Evolutionary conservation across 2,329 filamentous ascomycete species (phyloP).

Genomic region (Pleomassaria siparia): DNA sequence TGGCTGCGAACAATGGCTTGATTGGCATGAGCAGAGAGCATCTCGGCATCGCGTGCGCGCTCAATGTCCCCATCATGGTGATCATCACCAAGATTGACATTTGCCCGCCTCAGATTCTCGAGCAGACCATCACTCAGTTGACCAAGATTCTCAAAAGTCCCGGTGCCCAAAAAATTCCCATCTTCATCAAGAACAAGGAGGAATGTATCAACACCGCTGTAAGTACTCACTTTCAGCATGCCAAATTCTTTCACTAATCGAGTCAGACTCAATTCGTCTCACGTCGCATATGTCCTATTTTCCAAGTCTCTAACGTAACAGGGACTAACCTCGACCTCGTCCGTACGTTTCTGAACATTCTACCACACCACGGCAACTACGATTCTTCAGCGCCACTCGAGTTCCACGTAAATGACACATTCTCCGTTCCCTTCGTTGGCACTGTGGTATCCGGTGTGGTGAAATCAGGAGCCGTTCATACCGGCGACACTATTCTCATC

Average conservation of each 20-base stretch:
- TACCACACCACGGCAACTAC: conserved; percentile 93
- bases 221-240: conserved; percentile 7
- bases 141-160: conserved; percentile 92
- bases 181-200: conserved; percentile 89
- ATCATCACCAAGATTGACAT: conserved; percentile 98
- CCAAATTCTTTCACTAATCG: neutral
- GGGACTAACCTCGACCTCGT: conserved; percentile 89
- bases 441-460: conserved; percentile 95
- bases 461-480: conserved; percentile 78
- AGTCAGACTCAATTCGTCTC: conserved; percentile 80
- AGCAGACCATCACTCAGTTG: conserved; percentile 89
- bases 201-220: conserved; percentile 88
- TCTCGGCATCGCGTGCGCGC: conserved; percentile 85
- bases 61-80: conserved; percentile 98
- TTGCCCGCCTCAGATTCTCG: conserved; percentile 90
- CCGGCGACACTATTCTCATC: conserved; percentile 85
- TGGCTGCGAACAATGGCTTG: conserved; percentile 94
- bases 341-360: conserved; percentile 88
- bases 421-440: conserved; percentile 94
- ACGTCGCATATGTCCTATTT: conserved; percentile 92
- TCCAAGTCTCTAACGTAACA: conserved; percentile 97
- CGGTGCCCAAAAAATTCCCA: conserved; percentile 90
- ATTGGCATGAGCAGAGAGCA: conserved; percentile 99
- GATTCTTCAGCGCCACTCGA: conserved; percentile 83
- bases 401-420: conserved; percentile 95